Conservation (phyloP, 345 rosid species). For the Orychophragmus violaceus region DNA sequence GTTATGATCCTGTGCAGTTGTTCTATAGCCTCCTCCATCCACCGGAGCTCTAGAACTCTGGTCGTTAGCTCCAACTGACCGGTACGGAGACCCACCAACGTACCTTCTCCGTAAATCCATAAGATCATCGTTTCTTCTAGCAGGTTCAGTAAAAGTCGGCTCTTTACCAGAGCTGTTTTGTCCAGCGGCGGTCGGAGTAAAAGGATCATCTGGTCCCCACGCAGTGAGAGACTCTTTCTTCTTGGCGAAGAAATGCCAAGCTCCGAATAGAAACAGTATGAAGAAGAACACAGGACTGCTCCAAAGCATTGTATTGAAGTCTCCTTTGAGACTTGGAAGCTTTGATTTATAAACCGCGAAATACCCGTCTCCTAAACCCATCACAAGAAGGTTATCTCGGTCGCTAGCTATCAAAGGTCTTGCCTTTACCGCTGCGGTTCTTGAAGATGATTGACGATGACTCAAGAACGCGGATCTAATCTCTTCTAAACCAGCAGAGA, state of each 20-base stretch:
- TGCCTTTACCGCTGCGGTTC: slow-evolving; percentile 15
- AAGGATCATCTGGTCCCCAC: slow-evolving; percentile 92
- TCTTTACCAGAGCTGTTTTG: slow-evolving; percentile 48
- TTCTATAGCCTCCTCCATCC: slow-evolving; percentile 56
- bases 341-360: slow-evolving; percentile 75
- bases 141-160: slow-evolving; percentile 46
- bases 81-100: slow-evolving; percentile 38
- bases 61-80: slow-evolving; percentile 44
- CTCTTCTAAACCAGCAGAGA: slow-evolving; percentile 75
- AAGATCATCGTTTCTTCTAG: slow-evolving; percentile 54
- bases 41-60: slow-evolving; percentile 48
- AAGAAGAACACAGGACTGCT: slow-evolving; percentile 83
- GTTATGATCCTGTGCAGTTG: slow-evolving; percentile 45
- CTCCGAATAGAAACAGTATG: slow-evolving; percentile 72
- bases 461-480: slow-evolving; percentile 67
- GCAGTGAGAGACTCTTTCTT: slow-evolving; percentile 87
- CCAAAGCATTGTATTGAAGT: slow-evolving; percentile 70
- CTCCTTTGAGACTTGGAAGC: slow-evolving; percentile 57
- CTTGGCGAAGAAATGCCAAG: slow-evolving; percentile 95
- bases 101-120: slow-evolving; percentile 69
- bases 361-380: slow-evolving; percentile 72
- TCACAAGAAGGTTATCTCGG: slow-evolving; percentile 67
- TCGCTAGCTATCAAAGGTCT: slow-evolving; percentile 73
- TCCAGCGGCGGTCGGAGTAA: slow-evolving; percentile 47
- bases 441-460: slow-evolving; percentile 24